Evolutionary conservation across 257 asterid genomes (phyloP).

Genomic region (Solanum lycopersicoides): DNA sequence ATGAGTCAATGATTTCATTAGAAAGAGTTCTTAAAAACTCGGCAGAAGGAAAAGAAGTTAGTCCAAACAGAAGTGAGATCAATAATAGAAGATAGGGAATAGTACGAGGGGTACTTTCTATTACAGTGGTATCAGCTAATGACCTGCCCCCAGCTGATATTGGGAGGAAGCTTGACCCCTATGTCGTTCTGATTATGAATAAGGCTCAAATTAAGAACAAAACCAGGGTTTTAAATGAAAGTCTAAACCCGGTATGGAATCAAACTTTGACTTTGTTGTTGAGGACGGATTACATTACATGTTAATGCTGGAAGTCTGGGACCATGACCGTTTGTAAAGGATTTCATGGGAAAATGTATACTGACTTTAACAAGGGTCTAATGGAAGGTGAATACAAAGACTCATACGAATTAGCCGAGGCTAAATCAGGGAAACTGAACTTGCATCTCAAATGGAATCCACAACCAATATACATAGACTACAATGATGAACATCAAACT

Average conservation of each 20-base stretch:
- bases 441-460: slow-evolving; percentile 76
- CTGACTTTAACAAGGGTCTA: slow-evolving; percentile 69
- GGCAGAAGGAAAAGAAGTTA: too few relatives aligned
- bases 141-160: slow-evolving; percentile 61
- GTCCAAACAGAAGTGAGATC: too few relatives aligned
- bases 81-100: too few relatives aligned
- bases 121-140: slow-evolving; percentile 70
- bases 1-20: slow-evolving; percentile 54
- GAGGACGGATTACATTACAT: slow-evolving; percentile 88
- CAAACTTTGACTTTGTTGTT: slow-evolving; percentile 85
- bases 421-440: slow-evolving; percentile 45
- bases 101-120: slow-evolving; percentile 23
- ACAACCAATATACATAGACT: slow-evolving; percentile 49
- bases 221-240: slow-evolving; percentile 47
- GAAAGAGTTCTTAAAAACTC: slow-evolving; percentile 37
- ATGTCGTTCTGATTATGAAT: slow-evolving; percentile 7
- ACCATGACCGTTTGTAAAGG: slow-evolving; percentile 88
- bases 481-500: neutral
- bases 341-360: slow-evolving; percentile 74
- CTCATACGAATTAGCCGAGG: slow-evolving; percentile 33
- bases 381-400: slow-evolving; percentile 61
- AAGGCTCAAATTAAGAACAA: neutral
- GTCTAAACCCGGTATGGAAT: slow-evolving; percentile 83
- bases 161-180: slow-evolving; percentile 83
- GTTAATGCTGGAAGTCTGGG: slow-evolving; percentile 66